Conservation (phyloP, 805 yeast species). For the Zygosaccharomyces bisporus region DNA sequence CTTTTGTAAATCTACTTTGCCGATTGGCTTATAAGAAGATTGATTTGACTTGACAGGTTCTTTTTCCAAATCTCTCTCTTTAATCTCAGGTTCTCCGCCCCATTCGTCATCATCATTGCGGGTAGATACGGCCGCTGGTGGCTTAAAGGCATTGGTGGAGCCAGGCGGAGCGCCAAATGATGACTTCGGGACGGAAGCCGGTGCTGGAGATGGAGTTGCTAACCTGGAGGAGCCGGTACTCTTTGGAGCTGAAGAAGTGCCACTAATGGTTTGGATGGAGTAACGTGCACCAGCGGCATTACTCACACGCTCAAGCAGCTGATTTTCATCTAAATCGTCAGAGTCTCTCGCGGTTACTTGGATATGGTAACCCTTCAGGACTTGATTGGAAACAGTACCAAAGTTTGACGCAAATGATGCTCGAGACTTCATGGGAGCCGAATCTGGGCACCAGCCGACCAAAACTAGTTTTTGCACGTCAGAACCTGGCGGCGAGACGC, state of each 20-base stretch:
- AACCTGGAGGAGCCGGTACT: constrained; percentile 29
- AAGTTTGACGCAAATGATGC: constrained; percentile 74
- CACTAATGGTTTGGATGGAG: constrained; percentile 48
- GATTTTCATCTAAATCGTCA: constrained; percentile 81
- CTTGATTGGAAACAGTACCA: constrained; percentile 62
- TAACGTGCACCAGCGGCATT: constrained; percentile 97
- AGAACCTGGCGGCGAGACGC: constrained; percentile 88
- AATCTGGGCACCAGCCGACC: constrained; percentile 97
- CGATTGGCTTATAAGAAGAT: constrained; percentile 58
- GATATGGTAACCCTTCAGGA: constrained; percentile 82
- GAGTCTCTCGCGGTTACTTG: constrained; percentile 94
- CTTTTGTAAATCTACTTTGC: constrained; percentile 50
- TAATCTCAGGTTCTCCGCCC: constrained; percentile 42
- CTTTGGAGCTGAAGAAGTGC: constrained; percentile 26
- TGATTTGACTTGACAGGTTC: constrained; percentile 43
- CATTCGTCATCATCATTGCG: constrained; percentile 38
- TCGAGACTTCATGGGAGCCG: constrained; percentile 75
- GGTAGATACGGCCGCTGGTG: constrained; percentile 13
- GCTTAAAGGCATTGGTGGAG: constrained; percentile 5
- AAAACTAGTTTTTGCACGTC: constrained; percentile 80
- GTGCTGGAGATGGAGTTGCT: constrained; percentile 20
- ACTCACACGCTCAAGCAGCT: constrained; percentile 68
- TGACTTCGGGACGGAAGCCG: constrained; percentile 17
- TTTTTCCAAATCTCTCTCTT: constrained; percentile 47
- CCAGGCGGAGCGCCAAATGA: constrained; percentile 18